Conservation (phyloP, 2,329 filamentous ascomycete species). For the Exophiala dermatitidis region DNA sequence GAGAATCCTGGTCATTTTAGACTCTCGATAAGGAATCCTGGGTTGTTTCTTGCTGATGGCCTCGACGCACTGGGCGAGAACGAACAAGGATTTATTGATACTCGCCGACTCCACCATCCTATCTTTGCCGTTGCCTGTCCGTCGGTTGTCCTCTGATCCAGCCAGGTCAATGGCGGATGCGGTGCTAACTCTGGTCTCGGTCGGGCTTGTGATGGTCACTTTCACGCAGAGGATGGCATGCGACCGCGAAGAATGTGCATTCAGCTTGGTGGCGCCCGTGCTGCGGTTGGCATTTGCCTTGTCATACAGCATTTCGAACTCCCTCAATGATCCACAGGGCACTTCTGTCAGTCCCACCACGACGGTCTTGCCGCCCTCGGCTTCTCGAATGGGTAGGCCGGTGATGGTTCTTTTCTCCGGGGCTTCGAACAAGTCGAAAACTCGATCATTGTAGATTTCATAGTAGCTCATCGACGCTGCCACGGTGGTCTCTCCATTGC, state of each 20-base stretch:
- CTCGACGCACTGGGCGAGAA: slow-evolving; percentile 89
- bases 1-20: slow-evolving; percentile 93
- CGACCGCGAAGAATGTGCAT: slow-evolving; percentile 81
- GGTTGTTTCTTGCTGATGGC: slow-evolving; percentile 70
- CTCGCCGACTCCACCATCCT: slow-evolving; percentile 88
- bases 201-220: slow-evolving; percentile 65
- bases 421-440: slow-evolving; percentile 81
- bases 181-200: slow-evolving; percentile 66
- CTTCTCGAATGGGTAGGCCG: slow-evolving; percentile 71
- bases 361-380: slow-evolving; percentile 73
- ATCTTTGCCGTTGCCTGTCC: slow-evolving; percentile 90
- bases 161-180: slow-evolving; percentile 92
- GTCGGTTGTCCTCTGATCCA: slow-evolving; percentile 88
- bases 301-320: slow-evolving; percentile 84
- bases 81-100: slow-evolving; percentile 96
- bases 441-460: slow-evolving; percentile 95
- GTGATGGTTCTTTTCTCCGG: slow-evolving; percentile 77
- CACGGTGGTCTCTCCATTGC: slow-evolving; percentile 61
- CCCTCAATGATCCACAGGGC: slow-evolving; percentile 73
- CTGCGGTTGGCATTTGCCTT: slow-evolving; percentile 86
- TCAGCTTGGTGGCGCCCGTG: slow-evolving; percentile 81
- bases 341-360: slow-evolving; percentile 81
- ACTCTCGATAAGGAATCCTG: slow-evolving; percentile 86
- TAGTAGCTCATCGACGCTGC: slow-evolving; percentile 80
- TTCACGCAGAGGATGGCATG: slow-evolving; percentile 90